Conservation (phyloP, 208 protist genomes). For the Acanthamoeba castellanii region DNA sequence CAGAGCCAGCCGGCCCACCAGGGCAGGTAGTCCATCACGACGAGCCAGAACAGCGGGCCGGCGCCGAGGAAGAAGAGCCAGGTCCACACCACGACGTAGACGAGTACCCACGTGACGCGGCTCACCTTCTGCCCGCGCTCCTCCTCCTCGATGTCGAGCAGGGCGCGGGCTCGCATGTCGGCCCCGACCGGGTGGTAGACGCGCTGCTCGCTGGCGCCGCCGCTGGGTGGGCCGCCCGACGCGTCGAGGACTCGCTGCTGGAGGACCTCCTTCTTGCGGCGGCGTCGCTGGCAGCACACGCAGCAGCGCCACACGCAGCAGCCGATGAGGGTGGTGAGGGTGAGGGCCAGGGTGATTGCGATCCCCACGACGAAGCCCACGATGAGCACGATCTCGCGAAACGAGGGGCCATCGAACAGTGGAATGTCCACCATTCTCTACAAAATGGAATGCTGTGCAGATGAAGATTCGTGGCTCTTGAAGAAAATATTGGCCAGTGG, state of each 20-base stretch:
- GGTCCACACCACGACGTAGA: conserved; percentile 55
- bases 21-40: conserved; percentile 61
- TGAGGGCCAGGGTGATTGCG: background rate
- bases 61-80: conserved; percentile 66
- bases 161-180: background rate
- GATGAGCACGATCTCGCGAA: conserved; percentile 39
- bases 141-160: conserved; percentile 29
- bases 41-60: conserved; percentile 51
- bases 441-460: background rate
- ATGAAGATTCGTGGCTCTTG: background rate
- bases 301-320: conserved; percentile 39
- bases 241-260: background rate
- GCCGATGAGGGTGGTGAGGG: background rate
- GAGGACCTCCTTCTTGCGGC: background rate
- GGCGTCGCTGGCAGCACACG: conserved; percentile 38
- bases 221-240: no score
- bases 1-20: conserved; percentile 63
- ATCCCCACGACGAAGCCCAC: conserved; percentile 13
- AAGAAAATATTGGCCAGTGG: no score
- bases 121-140: conserved; percentile 11
- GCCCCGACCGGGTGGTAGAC: conserved; percentile 27
- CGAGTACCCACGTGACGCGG: background rate
- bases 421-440: conserved; percentile 54
- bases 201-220: background rate
- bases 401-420: conserved; percentile 56